Base-by-base conservation (phyloP, 2,329 filamentous ascomycete genomes). In the Lasiodiplodia citricola region DNA sequence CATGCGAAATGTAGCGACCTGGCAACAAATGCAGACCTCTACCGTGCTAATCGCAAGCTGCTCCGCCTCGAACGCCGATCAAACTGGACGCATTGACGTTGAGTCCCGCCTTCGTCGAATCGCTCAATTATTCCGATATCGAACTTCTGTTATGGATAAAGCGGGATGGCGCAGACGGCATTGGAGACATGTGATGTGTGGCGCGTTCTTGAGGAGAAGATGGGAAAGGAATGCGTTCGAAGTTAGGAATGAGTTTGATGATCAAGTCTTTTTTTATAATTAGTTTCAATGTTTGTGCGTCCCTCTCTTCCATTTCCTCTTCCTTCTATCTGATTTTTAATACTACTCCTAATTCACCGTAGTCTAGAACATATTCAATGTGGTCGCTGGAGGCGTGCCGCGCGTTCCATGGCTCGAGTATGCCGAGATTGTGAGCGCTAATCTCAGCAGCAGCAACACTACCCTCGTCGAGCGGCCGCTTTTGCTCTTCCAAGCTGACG, bases 211-310 rank as follows among this genome's bases (percentile, higher is more conserved):
- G 21, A 38, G 21, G 58, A 51, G 16, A n/a, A 11, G 23, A 7
- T 51, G 2, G 7, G 31, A 35, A 35, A 35, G 7, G 18, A 18
- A 63, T 8, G 41, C 38, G 28, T 28, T 63, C 14, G 41, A 63
- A 31, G 8, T 63, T 3, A 38, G 58, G 28, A 63, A 63, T 51
- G 58, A 63, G 41, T 41, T 35, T n/a, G 58, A 63, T 14, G 41
- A 41, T 23, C 13, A 37, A 18, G 28, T 10, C 31, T 35, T 35
- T 35, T 31, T 10, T 31, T 8, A 31, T 31, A 31, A 31, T 31
- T 35, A 35, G 6, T 38, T 51, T 23, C 37, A 10, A 11, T 25
- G 10, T 37, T 13, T 47, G 44, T 35, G 54, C 23, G 10, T 18
- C 3, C 6, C 14, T 7, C 28, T 14, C 51, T 28, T 6, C 10